Base-by-base conservation (phyloP, 1,284 basidiomycete species). In the Cryptococcus jaspeensis region DNA sequence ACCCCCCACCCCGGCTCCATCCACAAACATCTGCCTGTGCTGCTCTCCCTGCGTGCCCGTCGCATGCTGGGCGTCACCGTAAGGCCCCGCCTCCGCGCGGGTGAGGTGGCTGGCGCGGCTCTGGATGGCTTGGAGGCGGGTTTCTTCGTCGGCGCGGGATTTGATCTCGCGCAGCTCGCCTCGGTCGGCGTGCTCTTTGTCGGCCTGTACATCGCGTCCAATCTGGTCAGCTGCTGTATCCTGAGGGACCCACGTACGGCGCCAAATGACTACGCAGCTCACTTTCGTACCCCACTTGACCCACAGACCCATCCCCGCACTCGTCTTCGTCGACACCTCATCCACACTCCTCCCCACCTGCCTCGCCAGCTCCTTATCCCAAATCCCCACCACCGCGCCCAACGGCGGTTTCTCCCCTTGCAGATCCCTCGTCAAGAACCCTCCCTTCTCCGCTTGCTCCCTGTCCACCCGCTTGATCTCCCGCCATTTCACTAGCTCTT, bases 381-480 rank as follows among this genome's bases (percentile, higher is more conserved):
- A 63, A 51, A 71, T 68, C 2, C 72, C 71, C 1, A 71, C 77
- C 11, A 79, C 46, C 20, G 65, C 58, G 12, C 62, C 68, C 39
- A 73, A 52, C 0, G 77, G 77, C 8, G 76, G 75, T 7, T 50
- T 51, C 37, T 79, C 76, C 6, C 64, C 67, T 13, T 48, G 55
- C 39, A 79, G 53, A 6, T 64, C 56, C n/a, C 72, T 48, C 0
- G 74, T 78, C 22, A 79, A 55, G 64, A 68, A 78, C 3, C 78
- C 78, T n/a, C 61, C 48, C 44, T 56, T 38, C 46, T 69, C 65
- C 1, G 75, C 75, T 25, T 52, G 44, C 13, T 11, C 58, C 41
- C 71, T 52, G 53, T 79, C 76, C 0, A 50, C 48, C 1, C 11
- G 22, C 23, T 66, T 69, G 38, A 73, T 52, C 18, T 63, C 59